Base-by-base conservation (phyloP, 108 stramenopile genomes). In the Cyclostephanos tholiformis region DNA sequence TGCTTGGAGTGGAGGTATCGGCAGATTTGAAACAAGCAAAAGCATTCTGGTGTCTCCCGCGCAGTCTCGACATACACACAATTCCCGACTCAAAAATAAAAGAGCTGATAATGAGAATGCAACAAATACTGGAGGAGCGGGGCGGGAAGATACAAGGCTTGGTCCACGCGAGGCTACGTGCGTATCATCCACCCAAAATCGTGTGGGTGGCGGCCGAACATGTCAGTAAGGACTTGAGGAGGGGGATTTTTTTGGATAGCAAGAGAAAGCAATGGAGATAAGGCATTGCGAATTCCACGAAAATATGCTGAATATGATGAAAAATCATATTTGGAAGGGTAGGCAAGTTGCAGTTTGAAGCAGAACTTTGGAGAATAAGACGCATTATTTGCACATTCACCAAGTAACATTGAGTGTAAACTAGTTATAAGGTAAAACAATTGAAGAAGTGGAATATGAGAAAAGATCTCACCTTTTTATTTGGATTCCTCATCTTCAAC, bases 1-100 rank as follows among this genome's bases (percentile, higher is more conserved):
- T 79, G 26, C 64, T 79, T 17, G 78, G 78, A 14, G 78, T 79
- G 61, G 71, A 79, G 32, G 72, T 79, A 61, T 72, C 71, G 20
- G 61, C 78, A 19, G 78, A 79, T 56, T 72, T 79, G 52, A 72
- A 52, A 38, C 57, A 61, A 16, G 78, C 78, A 36, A 48, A 52
- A 16, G 72, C 67, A 7, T 79, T 64, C 67, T 79, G 78, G 78
- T 79, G 78, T 53, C 53, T 79, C 6, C 78, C 78, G 10, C 66
- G 61, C 52, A 63, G 61, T 55, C 59, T 79, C 13, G 78, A 79
- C 41, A 43, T 79, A 41, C 23, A 59, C 13, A 29, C 46, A 48
- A 52, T 79, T 9, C 62, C 78, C 0, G 46, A 63, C 38, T 36
- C 58, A 12, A 73, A 53, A 41, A 39, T 79, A 17, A 43, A 68